These are phyloP conservation scores for Bertia moriformis DNA, from an alignment of 2,329 filamentous ascomycete species.

Conservation along the genomic window DNA sequence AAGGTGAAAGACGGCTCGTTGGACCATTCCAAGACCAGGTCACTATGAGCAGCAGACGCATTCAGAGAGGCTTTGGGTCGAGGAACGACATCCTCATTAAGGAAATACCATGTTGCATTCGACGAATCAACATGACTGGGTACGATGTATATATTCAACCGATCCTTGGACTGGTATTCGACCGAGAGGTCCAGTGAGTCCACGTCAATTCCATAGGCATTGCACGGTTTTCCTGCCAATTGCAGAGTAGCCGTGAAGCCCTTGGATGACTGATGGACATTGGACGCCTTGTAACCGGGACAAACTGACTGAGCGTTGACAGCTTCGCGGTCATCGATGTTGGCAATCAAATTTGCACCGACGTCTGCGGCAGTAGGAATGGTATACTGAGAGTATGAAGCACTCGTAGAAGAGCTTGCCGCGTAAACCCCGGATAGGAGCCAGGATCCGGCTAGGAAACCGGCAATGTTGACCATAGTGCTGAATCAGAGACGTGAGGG, in stretches of 20 bases:
- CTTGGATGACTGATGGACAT: slow-evolving; percentile 32
- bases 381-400: slow-evolving; percentile 17
- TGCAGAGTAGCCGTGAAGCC: slow-evolving; percentile 56
- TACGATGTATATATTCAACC: slow-evolving; percentile 56
- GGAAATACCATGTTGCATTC: slow-evolving; percentile 53
- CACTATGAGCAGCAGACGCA: slow-evolving; percentile 28
- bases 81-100: slow-evolving; percentile 47
- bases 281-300: slow-evolving; percentile 53
- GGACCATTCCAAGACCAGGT: slow-evolving; percentile 36
- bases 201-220: slow-evolving; percentile 66
- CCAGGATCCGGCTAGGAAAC: not conserved
- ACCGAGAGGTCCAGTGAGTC: slow-evolving; percentile 51
- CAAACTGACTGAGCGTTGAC: slow-evolving; percentile 49
- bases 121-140: slow-evolving; percentile 45
- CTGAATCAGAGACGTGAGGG: too few species aligned
- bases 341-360: slow-evolving; percentile 37
- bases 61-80: slow-evolving; percentile 22
- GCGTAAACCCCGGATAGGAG: not conserved
- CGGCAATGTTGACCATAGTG: not conserved
- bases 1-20: slow-evolving; percentile 53
- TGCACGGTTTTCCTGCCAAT: slow-evolving; percentile 58
- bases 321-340: slow-evolving; percentile 48
- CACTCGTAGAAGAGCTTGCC: not conserved
- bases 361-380: slow-evolving; percentile 27
- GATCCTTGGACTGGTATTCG: slow-evolving; percentile 48